A percentile compares a stretch with the other conserved stretches of the same genome.
Conservation (phyloP, 2,329 filamentous ascomycete species). For the Lachnellula cervina region DNA sequence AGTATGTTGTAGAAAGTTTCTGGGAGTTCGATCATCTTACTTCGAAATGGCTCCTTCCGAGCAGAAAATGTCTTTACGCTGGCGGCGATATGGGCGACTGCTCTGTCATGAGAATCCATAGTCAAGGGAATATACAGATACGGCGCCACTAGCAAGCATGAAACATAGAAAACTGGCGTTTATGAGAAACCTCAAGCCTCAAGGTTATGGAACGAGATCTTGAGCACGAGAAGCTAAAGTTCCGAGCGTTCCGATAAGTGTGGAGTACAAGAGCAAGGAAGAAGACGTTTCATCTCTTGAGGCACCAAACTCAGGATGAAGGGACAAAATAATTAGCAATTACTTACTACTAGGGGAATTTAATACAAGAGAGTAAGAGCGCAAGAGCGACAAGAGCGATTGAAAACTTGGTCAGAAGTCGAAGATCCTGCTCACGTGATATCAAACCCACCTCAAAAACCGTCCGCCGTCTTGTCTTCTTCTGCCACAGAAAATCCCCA, state of each 20-base stretch:
- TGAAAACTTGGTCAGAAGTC: not conserved
- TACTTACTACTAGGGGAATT: not conserved
- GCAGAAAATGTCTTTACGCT: constrained; percentile 17
- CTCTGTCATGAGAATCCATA: constrained; percentile 22
- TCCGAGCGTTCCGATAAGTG: not conserved
- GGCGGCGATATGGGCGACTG: constrained; percentile 18
- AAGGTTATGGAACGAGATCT: not conserved
- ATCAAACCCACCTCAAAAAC: not conserved
- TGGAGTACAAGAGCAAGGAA: not conserved
- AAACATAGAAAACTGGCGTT: too few relatives aligned
- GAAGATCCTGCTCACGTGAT: not conserved
- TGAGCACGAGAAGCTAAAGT: not conserved
- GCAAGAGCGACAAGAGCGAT: not conserved
- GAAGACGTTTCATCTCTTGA: not conserved
- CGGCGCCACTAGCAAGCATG: too few relatives aligned
- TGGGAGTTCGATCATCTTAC: not conserved
- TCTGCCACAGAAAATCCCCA: not conserved
- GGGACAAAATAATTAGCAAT: not conserved
- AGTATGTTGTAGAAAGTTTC: not conserved
- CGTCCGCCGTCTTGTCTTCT: not conserved
- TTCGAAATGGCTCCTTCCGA: constrained; percentile 7
- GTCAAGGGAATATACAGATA: not conserved
- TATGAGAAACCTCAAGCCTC: not conserved
- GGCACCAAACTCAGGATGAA: not conserved
- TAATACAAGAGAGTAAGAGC: not conserved